A percentile compares a stretch with the other conserved stretches of the same genome.
Evolutionary conservation across 495 filamentous ascomycete genomes (phyloP).

Genomic region (Elasticomyces elasticus): DNA sequence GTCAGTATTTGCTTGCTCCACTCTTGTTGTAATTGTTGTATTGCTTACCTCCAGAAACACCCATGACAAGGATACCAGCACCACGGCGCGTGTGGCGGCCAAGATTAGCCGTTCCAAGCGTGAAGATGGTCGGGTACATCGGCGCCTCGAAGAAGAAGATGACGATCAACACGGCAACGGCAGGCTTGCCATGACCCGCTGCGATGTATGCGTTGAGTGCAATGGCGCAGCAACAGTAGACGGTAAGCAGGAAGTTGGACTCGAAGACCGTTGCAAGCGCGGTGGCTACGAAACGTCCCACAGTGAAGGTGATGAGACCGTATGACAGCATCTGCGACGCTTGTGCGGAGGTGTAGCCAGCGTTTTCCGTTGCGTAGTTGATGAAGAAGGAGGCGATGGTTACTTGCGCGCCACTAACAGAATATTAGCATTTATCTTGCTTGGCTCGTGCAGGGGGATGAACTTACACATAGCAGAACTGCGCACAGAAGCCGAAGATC

Average conservation of each 20-base stretch:
- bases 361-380: slow-evolving; percentile 43
- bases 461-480: slow-evolving; percentile 75
- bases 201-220: slow-evolving; percentile 33
- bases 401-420: slow-evolving; percentile 56
- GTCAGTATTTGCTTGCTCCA: background rate
- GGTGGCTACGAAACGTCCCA: slow-evolving; percentile 40
- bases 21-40: too few species aligned
- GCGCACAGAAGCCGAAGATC: slow-evolving; percentile 53
- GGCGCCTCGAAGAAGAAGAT: slow-evolving; percentile 54
- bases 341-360: slow-evolving; percentile 30
- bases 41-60: slow-evolving; percentile 41
- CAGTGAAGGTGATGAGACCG: slow-evolving; percentile 47
- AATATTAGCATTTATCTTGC: too few species aligned
- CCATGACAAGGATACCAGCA: slow-evolving; percentile 47
- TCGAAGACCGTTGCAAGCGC: slow-evolving; percentile 13
- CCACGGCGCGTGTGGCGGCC: slow-evolving; percentile 52
- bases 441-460: too few species aligned
- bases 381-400: slow-evolving; percentile 58
- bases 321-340: slow-evolving; percentile 47
- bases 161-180: slow-evolving; percentile 45
- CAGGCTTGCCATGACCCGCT: slow-evolving; percentile 32
- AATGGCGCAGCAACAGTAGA: slow-evolving; percentile 26
- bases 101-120: slow-evolving; percentile 49
- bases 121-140: slow-evolving; percentile 55
- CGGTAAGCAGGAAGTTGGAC: slow-evolving; percentile 18